These are phyloP conservation scores for Aquanectria penicillioides DNA, from an alignment of 2,329 filamentous ascomycete species.

Conservation along the genomic window DNA sequence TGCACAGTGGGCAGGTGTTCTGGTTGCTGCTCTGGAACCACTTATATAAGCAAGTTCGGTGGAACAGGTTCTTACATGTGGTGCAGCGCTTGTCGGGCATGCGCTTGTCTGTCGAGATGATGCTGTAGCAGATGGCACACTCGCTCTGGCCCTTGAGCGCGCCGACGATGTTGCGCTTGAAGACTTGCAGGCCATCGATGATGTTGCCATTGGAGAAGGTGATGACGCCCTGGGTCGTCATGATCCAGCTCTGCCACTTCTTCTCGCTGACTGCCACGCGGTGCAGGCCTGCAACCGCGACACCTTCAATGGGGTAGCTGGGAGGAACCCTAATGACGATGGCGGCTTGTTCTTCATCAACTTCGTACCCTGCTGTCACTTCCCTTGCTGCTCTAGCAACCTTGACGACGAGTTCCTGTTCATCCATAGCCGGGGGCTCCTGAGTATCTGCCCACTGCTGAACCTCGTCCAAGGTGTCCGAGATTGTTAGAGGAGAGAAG, in stretches of 20 bases:
- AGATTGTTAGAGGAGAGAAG: conserved; percentile 78
- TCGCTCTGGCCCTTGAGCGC: conserved; percentile 93
- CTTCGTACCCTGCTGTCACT: conserved; percentile 83
- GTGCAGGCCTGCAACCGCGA: conserved; percentile 79
- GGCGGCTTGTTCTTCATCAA: conserved; percentile 86
- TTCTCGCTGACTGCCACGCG: conserved; percentile 89
- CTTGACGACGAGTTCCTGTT: conserved; percentile 72
- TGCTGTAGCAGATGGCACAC: conserved; percentile 96
- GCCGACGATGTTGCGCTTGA: conserved; percentile 86
- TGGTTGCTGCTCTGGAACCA: conserved; percentile 97
- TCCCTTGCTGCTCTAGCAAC: conserved; percentile 78
- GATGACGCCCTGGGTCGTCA: conserved; percentile 90
- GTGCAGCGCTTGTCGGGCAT: conserved; percentile 91
- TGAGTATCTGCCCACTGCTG: conserved; percentile 70
- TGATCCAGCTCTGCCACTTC: conserved; percentile 93
- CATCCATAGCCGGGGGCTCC: conserved; percentile 58
- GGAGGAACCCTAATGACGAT: conserved; percentile 85
- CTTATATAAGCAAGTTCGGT: conserved; percentile 88
- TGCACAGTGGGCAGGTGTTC: conserved; percentile 90
- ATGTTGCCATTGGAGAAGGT: conserved; percentile 91
- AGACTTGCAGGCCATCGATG: conserved; percentile 86
- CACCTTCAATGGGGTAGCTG: conserved; percentile 83
- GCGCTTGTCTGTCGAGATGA: conserved; percentile 88
- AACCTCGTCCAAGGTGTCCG: conserved; percentile 73
- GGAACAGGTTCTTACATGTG: conserved; percentile 95